Evolutionary conservation across 768 basidiomycete species (phyloP), one percentile per base, ranked within the genome.

Genomic region (Mycena metata): DNA sequence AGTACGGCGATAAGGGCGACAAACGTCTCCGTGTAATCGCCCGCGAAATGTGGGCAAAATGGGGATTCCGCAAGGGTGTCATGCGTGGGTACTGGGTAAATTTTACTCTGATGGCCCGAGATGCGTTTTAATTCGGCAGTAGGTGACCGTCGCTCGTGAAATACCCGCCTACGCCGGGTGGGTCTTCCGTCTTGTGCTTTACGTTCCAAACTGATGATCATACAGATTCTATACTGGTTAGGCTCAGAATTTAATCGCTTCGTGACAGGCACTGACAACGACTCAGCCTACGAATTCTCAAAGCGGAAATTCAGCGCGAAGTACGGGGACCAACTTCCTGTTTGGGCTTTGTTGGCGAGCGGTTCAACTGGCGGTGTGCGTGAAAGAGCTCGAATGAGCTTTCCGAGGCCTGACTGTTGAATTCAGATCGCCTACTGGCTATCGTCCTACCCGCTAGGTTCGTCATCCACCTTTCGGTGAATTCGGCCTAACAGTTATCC

Each of bases 31-130:
- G 91, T 41, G 85, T 82, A 10, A 85, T 98, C 11, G 88, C 88
- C 17, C 82, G 80, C 23, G 96, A 96, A 71, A 95, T 96, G 91
- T 98, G 95, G 91, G 79, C 76, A 35, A 82, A 94, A 67, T 96
- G 91, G 86, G 97, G 98, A 0, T 90, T 99, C 69, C 81, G 89
- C 60, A 85, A 89, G 70, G 98, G 98, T 7, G 85, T 99, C 58
- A 98, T 99, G 96, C 84, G 98, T 21, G 98, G 98, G 1, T 99
- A 96, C 77, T 98, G 97, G 97, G 96, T 95, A 67, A 26, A 24
- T 56, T 30, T n/a, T 39, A 5, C 45, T 45, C 19, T 6, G 4
- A 13, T n/a, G 6, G 11, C 2, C 19, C 16, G 24, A n/a, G 24
- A 12, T 41, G 13, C 16, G n/a, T 15, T 13, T 52, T 58, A 58